Percentiles rank a stretch among this genome's conserved stretches.
Evolutionary conservation across 2,329 filamentous ascomycete species (phyloP).

Genomic region (Phaeophleospora eucalypticola): DNA sequence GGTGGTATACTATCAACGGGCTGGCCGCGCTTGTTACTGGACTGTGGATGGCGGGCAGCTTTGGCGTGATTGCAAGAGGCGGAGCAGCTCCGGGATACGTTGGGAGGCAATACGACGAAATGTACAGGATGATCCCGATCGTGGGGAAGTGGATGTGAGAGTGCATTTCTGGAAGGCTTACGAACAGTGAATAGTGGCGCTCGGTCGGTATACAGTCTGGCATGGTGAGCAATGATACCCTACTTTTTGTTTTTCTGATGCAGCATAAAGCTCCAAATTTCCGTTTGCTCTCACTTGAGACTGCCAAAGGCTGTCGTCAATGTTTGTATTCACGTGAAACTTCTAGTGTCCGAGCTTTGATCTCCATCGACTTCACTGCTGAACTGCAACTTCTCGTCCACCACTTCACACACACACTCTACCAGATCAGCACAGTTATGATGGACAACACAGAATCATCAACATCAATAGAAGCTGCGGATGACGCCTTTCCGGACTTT

Average conservation of each 20-base stretch:
- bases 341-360: too few relatives aligned
- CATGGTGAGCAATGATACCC: slow-evolving; percentile 3
- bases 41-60: slow-evolving; percentile 76
- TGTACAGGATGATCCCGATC: slow-evolving; percentile 61
- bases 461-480: neutral
- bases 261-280: too few relatives aligned
- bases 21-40: slow-evolving; percentile 54
- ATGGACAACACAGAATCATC: neutral
- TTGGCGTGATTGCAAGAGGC: slow-evolving; percentile 71
- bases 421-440: neutral
- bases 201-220: neutral
- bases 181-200: neutral
- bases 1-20: slow-evolving; percentile 69
- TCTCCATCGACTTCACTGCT: too few relatives aligned
- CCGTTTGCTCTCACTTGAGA: too few relatives aligned
- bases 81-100: slow-evolving; percentile 74
- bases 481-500: neutral
- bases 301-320: neutral
- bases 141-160: slow-evolving; percentile 49
- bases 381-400: too few relatives aligned
- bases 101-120: slow-evolving; percentile 70
- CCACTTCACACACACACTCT: too few relatives aligned
- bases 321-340: too few relatives aligned
- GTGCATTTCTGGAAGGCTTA: neutral
- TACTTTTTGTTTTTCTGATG: neutral